Percentiles rank a stretch among this genome's conserved stretches.
Conservation (phyloP, 2,329 filamentous ascomycete genomes). For the Lasiodiplodia hormozganensis region DNA sequence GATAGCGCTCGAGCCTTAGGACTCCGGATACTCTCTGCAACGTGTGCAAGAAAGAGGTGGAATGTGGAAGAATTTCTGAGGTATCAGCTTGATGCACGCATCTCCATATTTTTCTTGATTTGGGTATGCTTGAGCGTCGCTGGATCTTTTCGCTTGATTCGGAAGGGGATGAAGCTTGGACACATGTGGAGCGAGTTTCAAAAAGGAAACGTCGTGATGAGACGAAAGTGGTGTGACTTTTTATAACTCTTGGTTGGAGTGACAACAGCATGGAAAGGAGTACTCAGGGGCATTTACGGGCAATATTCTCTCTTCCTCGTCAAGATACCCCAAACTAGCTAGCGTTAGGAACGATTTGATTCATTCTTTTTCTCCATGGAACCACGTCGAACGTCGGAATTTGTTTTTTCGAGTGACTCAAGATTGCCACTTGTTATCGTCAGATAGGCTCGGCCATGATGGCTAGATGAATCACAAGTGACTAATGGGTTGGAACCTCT, state of each 20-base stretch:
- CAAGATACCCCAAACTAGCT: conserved; percentile 13
- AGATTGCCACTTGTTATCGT: neutral
- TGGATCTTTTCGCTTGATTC: conserved; percentile 30
- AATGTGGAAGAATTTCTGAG: conserved; percentile 14
- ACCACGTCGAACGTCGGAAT: neutral
- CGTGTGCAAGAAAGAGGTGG: conserved; percentile 32
- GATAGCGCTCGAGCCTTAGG: conserved; percentile 46
- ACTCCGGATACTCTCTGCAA: conserved; percentile 41
- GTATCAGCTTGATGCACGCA: conserved; percentile 47
- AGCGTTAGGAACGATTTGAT: conserved; percentile 7
- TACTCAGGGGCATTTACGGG: conserved; percentile 7
- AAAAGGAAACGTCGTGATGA: conserved; percentile 13
- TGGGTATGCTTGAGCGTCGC: conserved; percentile 46
- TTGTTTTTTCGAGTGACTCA: neutral
- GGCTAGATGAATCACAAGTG: neutral
- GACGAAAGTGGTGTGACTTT: neutral
- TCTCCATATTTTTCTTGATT: conserved; percentile 21
- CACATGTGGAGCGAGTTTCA: conserved; percentile 23
- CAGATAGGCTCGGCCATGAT: neutral
- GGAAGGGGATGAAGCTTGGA: neutral
- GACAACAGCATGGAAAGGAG: conserved; percentile 15
- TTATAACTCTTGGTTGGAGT: neutral
- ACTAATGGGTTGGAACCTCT: neutral
- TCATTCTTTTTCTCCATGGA: neutral
- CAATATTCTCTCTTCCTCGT: neutral